Evolutionary conservation across 78 protist species (phyloP).

Genomic region (Trichosphaerium sp.): DNA sequence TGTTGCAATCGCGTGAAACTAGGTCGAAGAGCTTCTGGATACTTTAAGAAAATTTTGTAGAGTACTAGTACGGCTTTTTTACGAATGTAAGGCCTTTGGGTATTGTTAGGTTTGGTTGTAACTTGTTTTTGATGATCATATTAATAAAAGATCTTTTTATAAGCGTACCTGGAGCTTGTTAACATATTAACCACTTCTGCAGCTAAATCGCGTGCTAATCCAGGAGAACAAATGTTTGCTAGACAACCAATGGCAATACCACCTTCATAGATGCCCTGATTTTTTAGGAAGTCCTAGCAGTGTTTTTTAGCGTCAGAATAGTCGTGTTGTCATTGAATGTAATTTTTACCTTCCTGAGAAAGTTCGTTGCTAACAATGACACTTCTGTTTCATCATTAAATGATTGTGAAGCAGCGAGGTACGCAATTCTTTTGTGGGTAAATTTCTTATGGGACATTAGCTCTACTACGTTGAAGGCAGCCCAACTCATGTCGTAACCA

Average conservation of each 20-base stretch:
- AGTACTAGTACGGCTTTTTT: constrained; percentile 67
- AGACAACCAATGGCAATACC: constrained; percentile 81
- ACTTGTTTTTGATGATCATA: too few relatives aligned
- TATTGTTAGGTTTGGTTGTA: too few relatives aligned
- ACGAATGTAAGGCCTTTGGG: constrained; percentile 76
- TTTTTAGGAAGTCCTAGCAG: constrained; percentile 50
- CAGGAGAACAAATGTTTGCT: constrained; percentile 76
- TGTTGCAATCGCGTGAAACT: constrained; percentile 81
- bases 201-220: constrained; percentile 82
- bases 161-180: constrained; percentile 8
- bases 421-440: constrained; percentile 81
- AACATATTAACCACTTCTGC: constrained; percentile 70
- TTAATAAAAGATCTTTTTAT: not conserved
- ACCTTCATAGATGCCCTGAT: constrained; percentile 68
- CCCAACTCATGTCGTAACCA: constrained; percentile 86
- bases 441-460: constrained; percentile 73
- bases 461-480: constrained; percentile 86
- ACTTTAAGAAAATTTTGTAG: constrained; percentile 75
- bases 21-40: constrained; percentile 90
- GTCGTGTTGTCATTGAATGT: not conserved
- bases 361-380: constrained; percentile 76
- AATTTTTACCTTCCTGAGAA: constrained; percentile 66
- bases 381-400: constrained; percentile 80
- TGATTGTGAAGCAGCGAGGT: constrained; percentile 75
- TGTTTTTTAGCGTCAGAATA: not conserved